phyloP scores from a whole-genome alignment of 768 basidiomycete species.

The Russula abietina region DNA sequence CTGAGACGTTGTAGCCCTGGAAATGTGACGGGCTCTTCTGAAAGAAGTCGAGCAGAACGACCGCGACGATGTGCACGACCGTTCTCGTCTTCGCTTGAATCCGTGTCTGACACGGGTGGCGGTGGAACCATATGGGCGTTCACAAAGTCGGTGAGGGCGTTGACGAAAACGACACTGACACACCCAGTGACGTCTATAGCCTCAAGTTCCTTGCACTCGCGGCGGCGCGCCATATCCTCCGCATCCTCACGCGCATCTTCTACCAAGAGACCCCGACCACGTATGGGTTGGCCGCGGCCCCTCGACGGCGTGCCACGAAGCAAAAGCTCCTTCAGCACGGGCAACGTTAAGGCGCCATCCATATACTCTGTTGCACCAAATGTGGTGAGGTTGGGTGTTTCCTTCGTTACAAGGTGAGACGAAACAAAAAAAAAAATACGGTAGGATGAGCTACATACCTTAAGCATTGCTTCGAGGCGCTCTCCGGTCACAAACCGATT shows the following conservation, averaged over 20 bases:
- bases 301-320: slow-evolving; percentile 74
- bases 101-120: slow-evolving; percentile 39
- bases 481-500: slow-evolving; percentile 92
- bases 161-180: slow-evolving; percentile 84
- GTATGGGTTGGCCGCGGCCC: slow-evolving; percentile 59
- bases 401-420: slow-evolving; percentile 41
- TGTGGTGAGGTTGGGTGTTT: slow-evolving; percentile 76
- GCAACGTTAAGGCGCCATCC: slow-evolving; percentile 82
- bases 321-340: slow-evolving; percentile 85
- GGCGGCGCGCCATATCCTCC: slow-evolving; percentile 66
- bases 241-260: slow-evolving; percentile 61
- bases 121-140: slow-evolving; percentile 50
- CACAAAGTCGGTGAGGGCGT: slow-evolving; percentile 80
- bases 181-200: slow-evolving; percentile 94
- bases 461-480: slow-evolving; percentile 69
- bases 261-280: slow-evolving; percentile 49
- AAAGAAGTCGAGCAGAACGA: slow-evolving; percentile 33
- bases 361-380: slow-evolving; percentile 99
- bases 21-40: slow-evolving; percentile 53
- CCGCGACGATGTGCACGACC: slow-evolving; percentile 23
- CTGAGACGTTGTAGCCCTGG: slow-evolving; percentile 73
- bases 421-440: neutral
- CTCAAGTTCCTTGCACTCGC: slow-evolving; percentile 54
- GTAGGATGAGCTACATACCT: slow-evolving; percentile 42
- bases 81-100: slow-evolving; percentile 39